Evolutionary conservation across 2,329 filamentous ascomycete species (phyloP).

Genomic region (Phaeosphaeria sp.): DNA sequence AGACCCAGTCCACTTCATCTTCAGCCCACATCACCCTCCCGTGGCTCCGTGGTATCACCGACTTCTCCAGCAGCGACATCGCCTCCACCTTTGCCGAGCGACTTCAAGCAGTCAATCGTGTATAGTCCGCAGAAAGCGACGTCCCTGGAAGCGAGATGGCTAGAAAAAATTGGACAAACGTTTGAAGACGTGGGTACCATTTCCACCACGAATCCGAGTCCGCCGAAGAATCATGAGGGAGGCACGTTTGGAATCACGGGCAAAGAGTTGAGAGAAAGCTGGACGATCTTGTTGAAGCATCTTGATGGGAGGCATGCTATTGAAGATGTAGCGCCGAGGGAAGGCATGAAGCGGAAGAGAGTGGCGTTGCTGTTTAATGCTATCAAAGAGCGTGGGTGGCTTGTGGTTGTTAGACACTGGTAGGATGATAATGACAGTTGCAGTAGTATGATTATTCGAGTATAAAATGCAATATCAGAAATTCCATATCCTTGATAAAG

Average conservation of each 20-base stretch:
- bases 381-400: conserved; percentile 72
- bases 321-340: conserved; percentile 84
- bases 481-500: too few species aligned
- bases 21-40: conserved; percentile 38
- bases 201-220: conserved; percentile 26
- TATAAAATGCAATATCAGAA: too few species aligned
- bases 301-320: conserved; percentile 86
- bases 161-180: conserved; percentile 51
- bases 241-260: conserved; percentile 24
- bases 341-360: conserved; percentile 82
- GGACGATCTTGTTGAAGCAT: conserved; percentile 79
- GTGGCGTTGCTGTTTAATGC: conserved; percentile 63
- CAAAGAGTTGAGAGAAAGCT: conserved; percentile 63
- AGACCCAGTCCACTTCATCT: conserved; percentile 42
- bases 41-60: conserved; percentile 19
- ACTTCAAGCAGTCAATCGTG: conserved; percentile 56
- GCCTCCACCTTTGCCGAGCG: conserved; percentile 20
- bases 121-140: conserved; percentile 80
- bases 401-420: conserved; percentile 51
- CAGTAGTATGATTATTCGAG: too few species aligned
- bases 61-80: conserved; percentile 25
- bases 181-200: conserved; percentile 49
- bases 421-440: conserved; percentile 12
- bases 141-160: conserved; percentile 76
- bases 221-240: conserved; percentile 26